Base-by-base conservation (phyloP, 805 yeast species). In the Wickerhamiella cacticola region DNA sequence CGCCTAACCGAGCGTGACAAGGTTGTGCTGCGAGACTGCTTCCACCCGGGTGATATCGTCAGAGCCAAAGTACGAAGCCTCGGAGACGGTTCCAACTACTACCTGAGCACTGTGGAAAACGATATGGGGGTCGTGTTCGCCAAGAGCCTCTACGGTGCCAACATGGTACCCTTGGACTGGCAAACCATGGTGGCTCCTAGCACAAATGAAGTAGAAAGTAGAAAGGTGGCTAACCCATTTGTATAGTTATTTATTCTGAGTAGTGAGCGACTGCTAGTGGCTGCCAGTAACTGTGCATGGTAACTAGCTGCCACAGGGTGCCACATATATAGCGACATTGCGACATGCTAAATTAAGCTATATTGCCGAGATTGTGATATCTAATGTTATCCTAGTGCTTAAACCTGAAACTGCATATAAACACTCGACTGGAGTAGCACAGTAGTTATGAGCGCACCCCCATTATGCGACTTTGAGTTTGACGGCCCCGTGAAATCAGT, bases 81-180 rank as follows among this genome's bases (percentile, higher is more conserved):
- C 28, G 99, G 99, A 48, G 98, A 92, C 64, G 97, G 97, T 7
- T 72, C 82, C 16, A 84, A 85, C 61, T 92, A 88, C 61, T 92
- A 88, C 62, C 68, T 92, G 53, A 75, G 86, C 5, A 92, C 98
- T 0, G 94, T 96, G 2, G 71, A 80, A 53, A 86, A 89, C 62
- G 95, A 89, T 58, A 68, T 89, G 34, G 99, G 99, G 2, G 98
- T 92, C 3, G 80, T 92, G 1, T 83, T 88, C 63, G 96, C 97
- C 4, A 77, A 73, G 52, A 74, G 63, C 18, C 80, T 79, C 15
- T 78, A 78, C 3, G 95, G 95, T 1, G 78, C 76, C 31, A 65
- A 78, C 48, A 77, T 92, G 85, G 81, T 79, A 56, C 94, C 98
- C 1, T 65, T 86, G 38, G 97, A 92, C 64, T 92, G 97, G 96